Evolutionary conservation across 2,329 filamentous ascomycete species (phyloP).

Genomic region (Microsporum ferrugineum): DNA sequence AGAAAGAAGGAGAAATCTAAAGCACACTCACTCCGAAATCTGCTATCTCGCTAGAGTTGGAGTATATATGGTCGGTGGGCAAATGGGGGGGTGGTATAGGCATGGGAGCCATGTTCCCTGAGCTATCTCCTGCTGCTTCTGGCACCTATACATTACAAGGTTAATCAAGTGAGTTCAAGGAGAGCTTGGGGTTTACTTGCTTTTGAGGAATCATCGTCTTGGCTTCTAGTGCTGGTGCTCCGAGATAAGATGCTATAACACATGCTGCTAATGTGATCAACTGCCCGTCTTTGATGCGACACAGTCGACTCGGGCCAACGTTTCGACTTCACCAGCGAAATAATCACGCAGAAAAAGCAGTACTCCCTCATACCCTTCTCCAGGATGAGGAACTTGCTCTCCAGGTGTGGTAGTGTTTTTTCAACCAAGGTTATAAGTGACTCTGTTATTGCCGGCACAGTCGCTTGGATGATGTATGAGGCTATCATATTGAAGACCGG

Average conservation of each 20-base stretch:
- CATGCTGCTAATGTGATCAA: constrained; percentile 27
- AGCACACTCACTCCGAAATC: constrained; percentile 9
- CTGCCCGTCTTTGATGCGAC: constrained; percentile 17
- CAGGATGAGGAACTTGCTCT: constrained; percentile 15
- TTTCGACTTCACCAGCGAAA: constrained; percentile 15
- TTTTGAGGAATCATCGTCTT: background rate
- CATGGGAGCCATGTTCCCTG: background rate
- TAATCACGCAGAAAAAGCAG: constrained; percentile 13
- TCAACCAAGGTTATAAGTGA: constrained; percentile 14
- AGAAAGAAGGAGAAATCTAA: background rate
- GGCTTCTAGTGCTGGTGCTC: constrained; percentile 16
- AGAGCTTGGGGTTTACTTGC: background rate
- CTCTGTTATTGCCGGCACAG: constrained; percentile 10
- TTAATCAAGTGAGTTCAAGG: background rate
- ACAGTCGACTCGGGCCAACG: constrained; percentile 10
- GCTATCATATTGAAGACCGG: constrained; percentile 1
- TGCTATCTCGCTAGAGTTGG: background rate
- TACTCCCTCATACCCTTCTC: constrained; percentile 18
- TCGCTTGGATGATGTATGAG: constrained; percentile 12
- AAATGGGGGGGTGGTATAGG: background rate
- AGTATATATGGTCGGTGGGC: background rate
- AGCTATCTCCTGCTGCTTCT: background rate
- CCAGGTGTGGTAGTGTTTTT: constrained; percentile 13
- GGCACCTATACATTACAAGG: background rate
- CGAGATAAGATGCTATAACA: constrained; percentile 27